Percentiles rank a stretch among this genome's conserved stretches.
These are phyloP conservation scores for Metschnikowia matae DNA, from an alignment of 805 yeast species.

Conservation along the genomic window DNA sequence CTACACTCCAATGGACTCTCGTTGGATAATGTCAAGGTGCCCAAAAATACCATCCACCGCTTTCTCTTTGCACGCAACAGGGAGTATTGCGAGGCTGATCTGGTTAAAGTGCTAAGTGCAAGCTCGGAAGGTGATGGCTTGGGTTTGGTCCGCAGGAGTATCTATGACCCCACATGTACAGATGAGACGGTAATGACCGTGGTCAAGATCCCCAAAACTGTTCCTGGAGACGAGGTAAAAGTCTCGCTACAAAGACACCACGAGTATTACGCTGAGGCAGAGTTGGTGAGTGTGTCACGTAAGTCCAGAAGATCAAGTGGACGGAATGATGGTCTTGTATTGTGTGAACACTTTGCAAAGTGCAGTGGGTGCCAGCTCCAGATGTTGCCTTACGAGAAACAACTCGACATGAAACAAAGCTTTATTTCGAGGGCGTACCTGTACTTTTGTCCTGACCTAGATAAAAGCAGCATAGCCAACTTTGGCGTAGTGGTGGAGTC, in stretches of 20 bases:
- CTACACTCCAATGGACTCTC: constrained; percentile 11
- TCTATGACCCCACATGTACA: constrained; percentile 10
- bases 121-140: constrained; percentile 37
- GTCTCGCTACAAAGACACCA: constrained; percentile 30
- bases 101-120: constrained; percentile 24
- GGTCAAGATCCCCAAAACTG: constrained; percentile 35
- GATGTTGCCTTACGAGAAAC: constrained; percentile 37
- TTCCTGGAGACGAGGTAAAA: constrained; percentile 35
- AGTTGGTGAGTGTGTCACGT: constrained; percentile 18
- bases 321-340: constrained; percentile 25
- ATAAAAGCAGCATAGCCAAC: not conserved
- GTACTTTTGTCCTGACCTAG: constrained; percentile 29
- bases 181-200: constrained; percentile 16
- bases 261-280: constrained; percentile 28
- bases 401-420: constrained; percentile 28
- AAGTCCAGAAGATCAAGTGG: constrained; percentile 4
- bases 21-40: constrained; percentile 18
- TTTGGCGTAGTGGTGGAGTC: constrained; percentile 31
- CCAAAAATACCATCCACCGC: constrained; percentile 20
- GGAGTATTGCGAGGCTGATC: constrained; percentile 2
- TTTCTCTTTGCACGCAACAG: constrained; percentile 23
- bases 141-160: constrained; percentile 26
- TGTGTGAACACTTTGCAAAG: constrained; percentile 32
- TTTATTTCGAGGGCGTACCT: constrained; percentile 32
- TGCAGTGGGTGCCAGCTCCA: constrained; percentile 45